phyloP scores from a whole-genome alignment of 2,329 filamentous ascomycete species.

The Monilinia laxa region DNA sequence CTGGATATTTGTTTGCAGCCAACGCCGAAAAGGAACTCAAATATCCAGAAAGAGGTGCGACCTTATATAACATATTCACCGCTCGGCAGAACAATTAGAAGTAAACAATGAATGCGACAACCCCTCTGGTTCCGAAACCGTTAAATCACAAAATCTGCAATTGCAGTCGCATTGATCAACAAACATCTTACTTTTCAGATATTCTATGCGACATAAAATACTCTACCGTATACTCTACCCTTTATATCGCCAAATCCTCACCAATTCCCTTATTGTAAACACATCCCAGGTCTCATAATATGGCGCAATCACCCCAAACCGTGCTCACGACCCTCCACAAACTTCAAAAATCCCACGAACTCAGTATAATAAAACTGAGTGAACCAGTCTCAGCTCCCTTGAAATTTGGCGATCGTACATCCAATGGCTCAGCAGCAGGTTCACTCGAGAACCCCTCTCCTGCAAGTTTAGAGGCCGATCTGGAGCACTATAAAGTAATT shows the following conservation, averaged over 20 bases:
- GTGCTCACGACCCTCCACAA: conserved; percentile 52
- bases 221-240: not conserved
- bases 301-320: conserved; percentile 37
- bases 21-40: not conserved
- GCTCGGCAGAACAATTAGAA: conserved; percentile 18
- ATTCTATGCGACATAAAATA: not conserved
- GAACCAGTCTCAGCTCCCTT: conserved; percentile 66
- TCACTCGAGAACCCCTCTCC: conserved; percentile 68
- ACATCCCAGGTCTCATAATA: conserved; percentile 18
- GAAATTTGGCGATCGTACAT: conserved; percentile 54
- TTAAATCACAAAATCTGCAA: not conserved
- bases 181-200: not conserved
- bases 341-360: conserved; percentile 57
- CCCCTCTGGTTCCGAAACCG: not conserved
- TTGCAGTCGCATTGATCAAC: not conserved
- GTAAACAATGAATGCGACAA: conserved; percentile 29
- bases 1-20: not conserved
- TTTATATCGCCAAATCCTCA: not conserved
- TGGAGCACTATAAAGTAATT: conserved; percentile 76
- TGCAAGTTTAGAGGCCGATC: conserved; percentile 75
- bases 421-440: conserved; percentile 65
- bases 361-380: conserved; percentile 75
- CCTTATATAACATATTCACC: not conserved
- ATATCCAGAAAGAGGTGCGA: not conserved
- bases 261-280: not conserved